These are phyloP conservation scores for Sporothrix mexicana DNA, from an alignment of 2,329 filamentous ascomycete genomes.

Conservation along the genomic window DNA sequence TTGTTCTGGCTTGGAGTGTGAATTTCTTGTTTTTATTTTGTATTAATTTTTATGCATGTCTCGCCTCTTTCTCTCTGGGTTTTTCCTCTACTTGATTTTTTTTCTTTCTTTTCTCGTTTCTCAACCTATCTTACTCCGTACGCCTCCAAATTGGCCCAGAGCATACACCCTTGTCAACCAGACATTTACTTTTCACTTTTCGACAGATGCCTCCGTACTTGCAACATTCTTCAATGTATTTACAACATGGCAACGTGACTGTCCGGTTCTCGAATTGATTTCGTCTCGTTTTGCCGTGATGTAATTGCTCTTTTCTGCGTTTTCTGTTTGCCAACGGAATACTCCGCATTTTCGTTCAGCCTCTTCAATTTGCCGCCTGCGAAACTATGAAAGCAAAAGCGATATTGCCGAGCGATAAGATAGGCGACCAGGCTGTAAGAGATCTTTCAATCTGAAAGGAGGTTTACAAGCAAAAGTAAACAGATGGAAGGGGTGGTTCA, in stretches of 20 bases:
- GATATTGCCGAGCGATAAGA: slow-evolving; percentile 23
- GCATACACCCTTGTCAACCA: too few species aligned
- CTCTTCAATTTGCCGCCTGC: background rate
- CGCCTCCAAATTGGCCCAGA: background rate
- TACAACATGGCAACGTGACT: background rate
- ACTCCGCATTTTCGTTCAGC: slow-evolving; percentile 6
- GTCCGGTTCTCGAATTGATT: background rate
- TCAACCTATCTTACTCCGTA: background rate
- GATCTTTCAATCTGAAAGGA: background rate
- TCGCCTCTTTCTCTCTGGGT: slow-evolving; percentile 13
- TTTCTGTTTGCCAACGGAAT: background rate
- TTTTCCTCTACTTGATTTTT: background rate
- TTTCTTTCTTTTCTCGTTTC: background rate
- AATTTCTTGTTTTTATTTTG: slow-evolving; percentile 6
- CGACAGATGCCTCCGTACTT: background rate
- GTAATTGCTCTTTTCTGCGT: background rate
- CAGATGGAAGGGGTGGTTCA: background rate
- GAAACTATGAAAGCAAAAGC: background rate
- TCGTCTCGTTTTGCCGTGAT: background rate
- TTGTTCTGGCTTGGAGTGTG: background rate
- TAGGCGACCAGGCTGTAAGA: background rate
- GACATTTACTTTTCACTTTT: background rate
- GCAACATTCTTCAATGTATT: background rate
- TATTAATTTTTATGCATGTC: slow-evolving; percentile 1
- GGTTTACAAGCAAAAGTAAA: background rate